These are phyloP conservation scores for Alternaria conjuncta DNA, from an alignment of 2,329 filamentous ascomycete genomes.

Conservation along the genomic window DNA sequence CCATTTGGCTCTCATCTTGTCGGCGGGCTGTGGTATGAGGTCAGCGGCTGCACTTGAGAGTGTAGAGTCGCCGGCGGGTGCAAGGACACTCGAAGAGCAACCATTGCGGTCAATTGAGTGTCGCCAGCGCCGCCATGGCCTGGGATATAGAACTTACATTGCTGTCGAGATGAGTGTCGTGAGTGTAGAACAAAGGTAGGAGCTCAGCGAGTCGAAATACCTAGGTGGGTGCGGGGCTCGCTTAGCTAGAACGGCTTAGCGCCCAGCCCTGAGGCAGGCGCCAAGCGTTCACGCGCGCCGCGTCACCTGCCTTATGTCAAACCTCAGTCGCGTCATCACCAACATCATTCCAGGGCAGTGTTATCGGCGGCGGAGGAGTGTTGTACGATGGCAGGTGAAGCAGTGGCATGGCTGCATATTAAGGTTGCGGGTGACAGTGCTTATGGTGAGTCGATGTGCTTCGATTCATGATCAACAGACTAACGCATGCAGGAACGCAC, in stretches of 20 bases:
- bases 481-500: slow-evolving; percentile 34
- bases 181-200: slow-evolving; percentile 44
- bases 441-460: slow-evolving; percentile 22
- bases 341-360: neutral
- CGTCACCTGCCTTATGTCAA: slow-evolving; percentile 9
- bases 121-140: slow-evolving; percentile 5
- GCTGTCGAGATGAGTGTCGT: slow-evolving; percentile 53
- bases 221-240: slow-evolving; percentile 34
- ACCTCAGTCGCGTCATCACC: neutral
- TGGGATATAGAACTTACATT: slow-evolving; percentile 43
- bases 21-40: slow-evolving; percentile 44
- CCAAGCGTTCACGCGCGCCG: slow-evolving; percentile 18
- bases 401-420: slow-evolving; percentile 39
- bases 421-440: slow-evolving; percentile 16
- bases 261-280: slow-evolving; percentile 1
- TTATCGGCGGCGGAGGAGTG: neutral
- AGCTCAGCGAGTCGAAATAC: slow-evolving; percentile 23
- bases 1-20: slow-evolving; percentile 94
- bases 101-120: slow-evolving; percentile 34
- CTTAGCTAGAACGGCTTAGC: slow-evolving; percentile 19
- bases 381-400: slow-evolving; percentile 31
- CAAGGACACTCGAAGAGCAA: slow-evolving; percentile 6
- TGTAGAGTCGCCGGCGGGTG: slow-evolving; percentile 14
- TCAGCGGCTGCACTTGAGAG: slow-evolving; percentile 32
- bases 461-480: slow-evolving; percentile 5